Evolutionary conservation across 345 rosid species (phyloP), one percentile per base, ranked within the genome.

Genomic region (Abelmoschus esculentus): DNA sequence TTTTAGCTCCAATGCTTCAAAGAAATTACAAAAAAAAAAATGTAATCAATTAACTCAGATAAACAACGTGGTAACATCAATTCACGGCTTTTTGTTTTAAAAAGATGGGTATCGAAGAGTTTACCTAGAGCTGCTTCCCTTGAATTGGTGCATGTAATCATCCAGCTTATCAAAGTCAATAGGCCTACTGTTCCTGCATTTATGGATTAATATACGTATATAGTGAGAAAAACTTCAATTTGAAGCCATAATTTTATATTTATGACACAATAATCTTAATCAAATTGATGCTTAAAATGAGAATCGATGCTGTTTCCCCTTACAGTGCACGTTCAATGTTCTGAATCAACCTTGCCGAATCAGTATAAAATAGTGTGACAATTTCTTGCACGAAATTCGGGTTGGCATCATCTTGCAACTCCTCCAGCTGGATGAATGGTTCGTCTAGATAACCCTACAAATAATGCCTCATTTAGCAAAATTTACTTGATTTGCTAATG

Each of bases 381-480:
- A 86, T 71, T 81, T 89, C 93, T 80, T 86, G 85, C 1, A 82
- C 93, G 73, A 89, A 89, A 73, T 82, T 78, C 46, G 93, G 93
- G 78, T 85, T 86, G 7, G 83, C 79, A 61, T 85, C 93, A 80
- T 89, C 93, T 73, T 89, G 89, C 66, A 89, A 78, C 19, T 89
- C 91, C 80, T 89, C 93, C 46, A 89, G 86, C 69, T 81, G 85
- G 70, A 77, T 67, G 76, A 89, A 82, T 68, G 83, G 93, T 19
- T 86, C 93, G 18, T 89, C 93, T n/a, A 89, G 88, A 65, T 82
- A 86, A 2, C 89, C 93, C 93, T 89, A 72, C 57, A 69, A 72
- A 72, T 6, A 61, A 31, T 31, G 29, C 5, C 28, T 56, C 72
- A 52, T 47, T 17, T 42, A 14, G 10, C 18, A 13, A 40, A 50